Evolutionary conservation across 1,284 basidiomycete genomes (phyloP), one percentile per base, ranked within the genome.

Genomic region (Anthracocystis walkeri): DNA sequence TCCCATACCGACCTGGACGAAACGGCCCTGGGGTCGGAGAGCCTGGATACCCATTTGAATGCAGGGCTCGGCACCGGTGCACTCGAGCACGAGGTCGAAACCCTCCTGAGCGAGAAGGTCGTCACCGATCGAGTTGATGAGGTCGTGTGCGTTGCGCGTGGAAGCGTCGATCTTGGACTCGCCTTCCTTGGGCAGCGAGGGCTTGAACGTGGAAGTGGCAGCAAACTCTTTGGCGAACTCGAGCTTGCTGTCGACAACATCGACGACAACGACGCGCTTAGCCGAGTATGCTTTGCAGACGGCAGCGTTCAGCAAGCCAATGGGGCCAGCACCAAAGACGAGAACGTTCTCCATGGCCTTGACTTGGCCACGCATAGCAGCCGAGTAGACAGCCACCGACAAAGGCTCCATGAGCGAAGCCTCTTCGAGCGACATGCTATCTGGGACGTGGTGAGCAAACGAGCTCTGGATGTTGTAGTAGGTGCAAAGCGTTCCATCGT

Each of bases 281-380:
- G 86, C 87, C 0, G 85, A 86, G 78, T 87, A 87, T n/a, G 87
- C 94, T 83, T 92, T 94, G 29, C 94, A 94, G 23, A 95, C 94
- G 4, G 93, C 95, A 90, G 95, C 95, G 84, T 91, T 92, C 38
- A 97, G 89, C 20, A 97, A 88, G 10, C 95, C 95, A 71, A 98
- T 93, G 8, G 95, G 95, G 1, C 96, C 95, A 10, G 88, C 88
- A 58, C 95, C 96, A 79, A 96, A 94, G 65, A 98, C 81, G 40
- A 86, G 75, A 16, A 86, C 86, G 49, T 85, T 86, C 23, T 85
- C 73, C 67, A 81, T 77, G 12, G 79, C 78, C n/a, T 75, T 89
- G 84, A 97, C 88, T 41, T 89, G 87, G 23, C 92, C 95, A 41
- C 94, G 88, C 78, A 89, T 92, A 50, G 90, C 89, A 35, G 97